phyloP scores from a whole-genome alignment of 495 filamentous ascomycete species.

The Lasiosphaeris hirsuta region DNA sequence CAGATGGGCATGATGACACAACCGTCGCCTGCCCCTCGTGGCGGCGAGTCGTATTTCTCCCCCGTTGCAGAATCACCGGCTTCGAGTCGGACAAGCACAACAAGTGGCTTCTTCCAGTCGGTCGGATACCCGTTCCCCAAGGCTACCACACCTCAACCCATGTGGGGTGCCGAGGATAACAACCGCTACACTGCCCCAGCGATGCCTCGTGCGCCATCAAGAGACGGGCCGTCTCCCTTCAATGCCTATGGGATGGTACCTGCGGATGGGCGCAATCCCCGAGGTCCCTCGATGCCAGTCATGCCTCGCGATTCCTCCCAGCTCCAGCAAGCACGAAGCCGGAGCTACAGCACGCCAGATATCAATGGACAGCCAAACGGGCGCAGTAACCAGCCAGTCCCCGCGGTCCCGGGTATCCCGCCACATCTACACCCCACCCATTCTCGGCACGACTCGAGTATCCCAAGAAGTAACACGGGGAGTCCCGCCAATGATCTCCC shows the following conservation, averaged over 20 bases:
- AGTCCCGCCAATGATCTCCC: constrained; percentile 52
- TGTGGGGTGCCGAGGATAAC: constrained; percentile 62
- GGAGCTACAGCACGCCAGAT: constrained; percentile 62
- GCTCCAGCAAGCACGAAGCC: constrained; percentile 54
- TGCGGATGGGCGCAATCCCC: constrained; percentile 59
- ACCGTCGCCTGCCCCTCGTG: constrained; percentile 47
- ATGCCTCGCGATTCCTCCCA: constrained; percentile 57
- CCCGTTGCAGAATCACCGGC: constrained; percentile 78
- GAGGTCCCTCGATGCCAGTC: constrained; percentile 79
- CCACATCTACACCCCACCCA: constrained; percentile 54
- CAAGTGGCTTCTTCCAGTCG: constrained; percentile 57
- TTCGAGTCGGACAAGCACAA: constrained; percentile 72
- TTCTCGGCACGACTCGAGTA: constrained; percentile 45
- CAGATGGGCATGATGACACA: constrained; percentile 40
- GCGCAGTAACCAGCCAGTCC: constrained; percentile 36
- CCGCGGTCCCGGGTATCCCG: constrained; percentile 56
- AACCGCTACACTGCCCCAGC: constrained; percentile 86
- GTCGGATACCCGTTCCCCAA: constrained; percentile 73
- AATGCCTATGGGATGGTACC: constrained; percentile 51
- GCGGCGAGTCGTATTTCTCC: constrained; percentile 83
- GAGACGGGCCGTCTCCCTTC: constrained; percentile 64
- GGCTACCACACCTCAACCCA: constrained; percentile 58
- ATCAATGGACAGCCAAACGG: constrained; percentile 48
- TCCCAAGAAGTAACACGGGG: constrained; percentile 51
- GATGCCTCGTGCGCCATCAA: constrained; percentile 70